Base-by-base conservation (phyloP, 164 flowering plant genomes). In the Platanus orientalis region DNA sequence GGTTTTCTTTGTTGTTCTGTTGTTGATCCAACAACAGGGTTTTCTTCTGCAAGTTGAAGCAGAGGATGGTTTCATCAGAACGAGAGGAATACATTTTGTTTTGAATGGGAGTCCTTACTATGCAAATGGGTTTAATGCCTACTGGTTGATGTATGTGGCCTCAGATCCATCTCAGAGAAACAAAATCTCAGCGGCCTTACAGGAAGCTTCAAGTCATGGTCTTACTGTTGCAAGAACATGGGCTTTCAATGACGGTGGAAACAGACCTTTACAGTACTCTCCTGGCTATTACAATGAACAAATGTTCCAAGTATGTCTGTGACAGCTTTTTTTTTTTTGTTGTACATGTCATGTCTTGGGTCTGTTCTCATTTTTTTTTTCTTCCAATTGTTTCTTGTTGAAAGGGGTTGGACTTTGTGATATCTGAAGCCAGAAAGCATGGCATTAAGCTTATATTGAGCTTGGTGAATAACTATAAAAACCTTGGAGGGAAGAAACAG, bases 221-320 rank as follows among this genome's bases (percentile, higher is more conserved):
- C 83, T 85, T 60, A 74, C 81, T 32, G 82, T 89, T n/a, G 93
- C 88, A 7, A 75, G 96, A 75, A 87, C 96, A 65, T 89, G 96
- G 96, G 96, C 93, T 68, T 89, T 87, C 70, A 84, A 82, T 71
- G 96, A 89, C 67, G 96, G 87, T 62, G 93, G 96, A 19, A 78
- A 83, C 66, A 74, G 79, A 7, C 75, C 96, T 49, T 71, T 89
- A 10, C 96, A 89, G 68, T 73, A 32, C 64, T 74, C 87, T 13
- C 93, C 93, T 56, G 91, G 96, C 50, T 71, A 70, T 58, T 89
- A 87, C 78, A 83, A 89, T 76, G 91, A 85, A 52, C 81, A 80
- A 45, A 76, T 74, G 79, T 89, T 85, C 62, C 61, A 83, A 90
- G 96, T 87, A 21, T 29, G 26, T 49, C 7, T 9, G n/a, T 45